phyloP scores from a whole-genome alignment of 73 alveolate genomes.

The Blepharisma stoltei region DNA sequence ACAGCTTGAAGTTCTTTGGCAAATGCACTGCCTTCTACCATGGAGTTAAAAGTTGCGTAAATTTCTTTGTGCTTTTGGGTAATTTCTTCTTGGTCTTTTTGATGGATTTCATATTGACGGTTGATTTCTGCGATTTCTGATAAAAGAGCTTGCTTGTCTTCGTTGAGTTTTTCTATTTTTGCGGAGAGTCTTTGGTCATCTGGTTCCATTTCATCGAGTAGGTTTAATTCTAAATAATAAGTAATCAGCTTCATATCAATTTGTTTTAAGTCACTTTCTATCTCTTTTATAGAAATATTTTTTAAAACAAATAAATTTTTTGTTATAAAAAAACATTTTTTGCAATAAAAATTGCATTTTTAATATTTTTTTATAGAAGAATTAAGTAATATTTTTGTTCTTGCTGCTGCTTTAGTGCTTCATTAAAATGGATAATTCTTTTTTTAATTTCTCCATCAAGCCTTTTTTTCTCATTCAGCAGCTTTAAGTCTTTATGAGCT shows the following conservation, averaged over 20 bases:
- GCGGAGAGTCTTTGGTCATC: slow-evolving; percentile 78
- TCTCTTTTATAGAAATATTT: slow-evolving; percentile 67
- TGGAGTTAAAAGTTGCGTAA: slow-evolving; percentile 70
- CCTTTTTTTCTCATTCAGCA: slow-evolving; percentile 50
- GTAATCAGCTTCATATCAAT: slow-evolving; percentile 86
- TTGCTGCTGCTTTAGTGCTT: background rate
- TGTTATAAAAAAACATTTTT: slow-evolving; percentile 47
- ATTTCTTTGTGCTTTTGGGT: slow-evolving; percentile 68
- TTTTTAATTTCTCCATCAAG: slow-evolving; percentile 60
- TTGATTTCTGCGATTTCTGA: slow-evolving; percentile 66
- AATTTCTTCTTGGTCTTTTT: slow-evolving; percentile 73
- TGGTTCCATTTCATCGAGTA: slow-evolving; percentile 79
- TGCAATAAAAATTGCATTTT: slow-evolving; percentile 34
- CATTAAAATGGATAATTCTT: slow-evolving; percentile 18
- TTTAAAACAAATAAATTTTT: too few species aligned
- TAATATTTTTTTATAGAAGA: too few species aligned
- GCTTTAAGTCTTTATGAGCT: slow-evolving; percentile 36
- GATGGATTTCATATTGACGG: slow-evolving; percentile 50
- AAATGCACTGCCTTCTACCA: slow-evolving; percentile 70
- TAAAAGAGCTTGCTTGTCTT: slow-evolving; percentile 70
- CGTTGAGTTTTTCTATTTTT: slow-evolving; percentile 62
- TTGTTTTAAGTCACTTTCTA: slow-evolving; percentile 74
- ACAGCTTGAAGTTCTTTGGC: slow-evolving; percentile 66
- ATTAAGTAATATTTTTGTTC: slow-evolving; percentile 43
- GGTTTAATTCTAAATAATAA: slow-evolving; percentile 70